Percentiles rank a stretch among this genome's conserved stretches.
Conservation (phyloP, 148 eudicot genomes). For the Agrostemma githago region DNA sequence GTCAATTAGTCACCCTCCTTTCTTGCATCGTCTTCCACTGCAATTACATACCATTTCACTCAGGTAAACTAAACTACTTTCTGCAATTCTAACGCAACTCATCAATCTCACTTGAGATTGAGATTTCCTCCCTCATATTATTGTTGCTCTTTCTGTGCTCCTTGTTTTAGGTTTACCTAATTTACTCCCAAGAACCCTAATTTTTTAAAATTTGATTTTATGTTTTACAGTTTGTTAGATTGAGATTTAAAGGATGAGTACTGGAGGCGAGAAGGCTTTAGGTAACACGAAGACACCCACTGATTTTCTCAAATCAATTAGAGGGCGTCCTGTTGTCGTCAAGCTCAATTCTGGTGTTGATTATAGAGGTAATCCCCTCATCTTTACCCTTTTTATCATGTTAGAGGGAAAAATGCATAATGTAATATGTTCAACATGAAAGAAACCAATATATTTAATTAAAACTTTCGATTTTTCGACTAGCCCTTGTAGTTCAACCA, state of each 20-base stretch:
- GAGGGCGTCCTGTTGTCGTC: constrained; percentile 97
- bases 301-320: constrained; percentile 90
- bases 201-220: neutral
- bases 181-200: constrained; percentile 2
- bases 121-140: neutral
- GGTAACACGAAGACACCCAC: constrained; percentile 80
- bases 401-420: neutral
- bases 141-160: neutral
- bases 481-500: neutral
- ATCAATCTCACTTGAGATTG: neutral
- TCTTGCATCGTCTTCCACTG: neutral
- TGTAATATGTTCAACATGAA: neutral
- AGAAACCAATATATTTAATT: too few species aligned
- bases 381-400: neutral
- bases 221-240: neutral
- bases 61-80: neutral
- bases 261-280: constrained; percentile 59
- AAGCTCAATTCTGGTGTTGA: constrained; percentile 96
- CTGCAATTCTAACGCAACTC: neutral
- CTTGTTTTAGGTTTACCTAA: neutral
- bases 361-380: constrained; percentile 59
- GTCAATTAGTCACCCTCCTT: neutral
- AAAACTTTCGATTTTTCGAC: too few species aligned
- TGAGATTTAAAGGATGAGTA: constrained; percentile 45
- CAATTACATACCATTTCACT: neutral